A percentile compares a stretch with the other conserved stretches of the same genome.
Conservation (phyloP, 371 early-diverging fungal species). For the Zancudomyces culisetae region DNA sequence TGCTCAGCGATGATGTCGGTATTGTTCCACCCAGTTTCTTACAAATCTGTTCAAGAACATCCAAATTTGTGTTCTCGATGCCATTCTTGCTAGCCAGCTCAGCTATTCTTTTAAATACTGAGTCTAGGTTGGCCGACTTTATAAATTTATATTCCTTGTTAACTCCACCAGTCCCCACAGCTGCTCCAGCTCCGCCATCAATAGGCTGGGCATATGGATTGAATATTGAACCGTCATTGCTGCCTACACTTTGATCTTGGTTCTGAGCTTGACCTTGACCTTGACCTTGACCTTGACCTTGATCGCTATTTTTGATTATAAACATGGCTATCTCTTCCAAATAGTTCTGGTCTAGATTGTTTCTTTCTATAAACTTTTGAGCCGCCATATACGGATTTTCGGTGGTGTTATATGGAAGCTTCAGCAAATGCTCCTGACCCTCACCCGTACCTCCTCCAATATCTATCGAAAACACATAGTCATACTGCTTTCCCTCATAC, state of each 20-base stretch:
- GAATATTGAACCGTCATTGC: too few species aligned
- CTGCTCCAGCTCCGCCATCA: background rate
- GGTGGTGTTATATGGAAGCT: constrained; percentile 80
- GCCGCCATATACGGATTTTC: constrained; percentile 87
- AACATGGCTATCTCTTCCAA: constrained; percentile 88
- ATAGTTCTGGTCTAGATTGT: constrained; percentile 62
- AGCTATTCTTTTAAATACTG: too few species aligned
- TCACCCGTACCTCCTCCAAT: constrained; percentile 54
- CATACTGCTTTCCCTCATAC: constrained; percentile 79
- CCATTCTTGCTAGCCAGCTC: too few species aligned
- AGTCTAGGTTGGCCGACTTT: too few species aligned
- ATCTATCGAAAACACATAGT: constrained; percentile 95
- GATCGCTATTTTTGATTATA: constrained; percentile 68
- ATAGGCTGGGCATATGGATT: too few species aligned
- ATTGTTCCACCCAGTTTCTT: too few species aligned
- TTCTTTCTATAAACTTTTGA: constrained; percentile 59
- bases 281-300: constrained; percentile 23
- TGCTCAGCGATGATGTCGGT: too few species aligned
- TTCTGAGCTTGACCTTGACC: background rate
- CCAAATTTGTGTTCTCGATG: too few species aligned
- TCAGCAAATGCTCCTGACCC: too few species aligned
- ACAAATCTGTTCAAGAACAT: too few species aligned
- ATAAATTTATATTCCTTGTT: background rate
- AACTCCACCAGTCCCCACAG: background rate
- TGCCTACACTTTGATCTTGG: constrained; percentile 8